Base-by-base conservation (phyloP, 805 yeast genomes). In the Wickerhamomyces rabaulensis region DNA sequence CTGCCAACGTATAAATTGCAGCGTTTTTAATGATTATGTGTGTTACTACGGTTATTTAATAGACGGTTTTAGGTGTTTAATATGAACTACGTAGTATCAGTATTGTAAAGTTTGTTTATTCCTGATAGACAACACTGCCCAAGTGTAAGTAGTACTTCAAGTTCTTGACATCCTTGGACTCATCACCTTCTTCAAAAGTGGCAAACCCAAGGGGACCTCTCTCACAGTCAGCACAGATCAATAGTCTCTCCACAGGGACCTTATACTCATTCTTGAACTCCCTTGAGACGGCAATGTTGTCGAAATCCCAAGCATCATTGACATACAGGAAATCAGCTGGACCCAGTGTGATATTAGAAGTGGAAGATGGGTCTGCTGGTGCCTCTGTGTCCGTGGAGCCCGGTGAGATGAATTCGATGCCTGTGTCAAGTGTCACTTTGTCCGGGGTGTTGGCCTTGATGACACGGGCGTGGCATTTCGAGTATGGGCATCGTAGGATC, bases 191-290 rank as follows among this genome's bases (percentile, higher is more conserved):
- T 3, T 50, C 58, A 31, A 23, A 70, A 6, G 75, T 82, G 25
- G 80, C 89, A 66, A 75, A 82, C 19, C 95, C 95, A 17, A 86
- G 55, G 0, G 92, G 92, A 0, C 95, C 95, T 48, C 74, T 70
- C 54, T 85, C 91, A 65, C 95, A 86, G 50, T 82, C 90, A 6
- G 89, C 79, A 61, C 95, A 86, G 3, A 81, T 73, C 37, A 86
- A 62, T 41, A 79, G 70, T 44, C 89, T 67, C 41, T 74, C 75
- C 20, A 84, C 63, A 22, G 65, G 53, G 9, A 55, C 48, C 3
- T 57, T 60, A 13, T 55, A 56, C 1, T 47, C 47, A 8, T 49
- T 45, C 31, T 49, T 41, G 42, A 53, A 48, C 9, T 50, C 53
- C 44, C 45, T 73, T 1, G 90, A 83, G 3, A 86, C 92, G 1